Evolutionary conservation across 768 basidiomycete species (phyloP).

Genomic region (Coprinellus micaceus): DNA sequence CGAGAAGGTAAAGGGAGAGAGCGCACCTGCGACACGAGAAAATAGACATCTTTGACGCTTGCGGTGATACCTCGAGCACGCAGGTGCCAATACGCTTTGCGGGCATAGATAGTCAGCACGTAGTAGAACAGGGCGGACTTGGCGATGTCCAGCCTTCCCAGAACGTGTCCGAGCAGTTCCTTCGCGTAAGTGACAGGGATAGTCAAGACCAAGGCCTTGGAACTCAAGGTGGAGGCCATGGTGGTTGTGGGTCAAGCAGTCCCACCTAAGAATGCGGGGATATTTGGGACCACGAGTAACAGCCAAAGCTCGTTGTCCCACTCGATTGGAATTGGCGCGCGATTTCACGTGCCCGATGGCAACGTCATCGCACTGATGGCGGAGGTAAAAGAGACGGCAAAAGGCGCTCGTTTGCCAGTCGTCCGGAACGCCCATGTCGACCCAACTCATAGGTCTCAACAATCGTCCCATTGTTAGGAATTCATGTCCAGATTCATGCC

Average conservation of each 20-base stretch:
- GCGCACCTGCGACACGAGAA: conserved; percentile 49
- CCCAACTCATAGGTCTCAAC: too few relatives aligned
- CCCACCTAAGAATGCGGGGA: not conserved
- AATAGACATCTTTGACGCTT: conserved; percentile 50
- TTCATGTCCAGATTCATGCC: too few relatives aligned
- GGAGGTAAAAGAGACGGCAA: too few relatives aligned
- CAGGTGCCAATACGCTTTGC: conserved; percentile 59
- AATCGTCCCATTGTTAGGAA: too few relatives aligned
- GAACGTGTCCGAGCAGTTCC: conserved; percentile 1
- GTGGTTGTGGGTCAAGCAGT: conserved; percentile 5
- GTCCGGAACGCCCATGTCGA: too few relatives aligned
- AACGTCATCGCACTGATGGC: too few relatives aligned
- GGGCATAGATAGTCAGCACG: conserved; percentile 44
- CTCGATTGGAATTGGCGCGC: too few relatives aligned
- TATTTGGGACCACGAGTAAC: not conserved
- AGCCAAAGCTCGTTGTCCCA: too few relatives aligned
- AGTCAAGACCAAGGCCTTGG: not conserved
- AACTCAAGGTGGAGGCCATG: not conserved
- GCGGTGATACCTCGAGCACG: conserved; percentile 55
- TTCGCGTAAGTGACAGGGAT: not conserved
- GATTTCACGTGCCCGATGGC: too few relatives aligned
- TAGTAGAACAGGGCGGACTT: conserved; percentile 61
- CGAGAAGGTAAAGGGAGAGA: not conserved
- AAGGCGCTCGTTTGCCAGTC: too few relatives aligned
- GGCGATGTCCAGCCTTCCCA: conserved; percentile 39